Base-by-base conservation (phyloP, 306 rosid genomes). In the Acacia melanoxylon region DNA sequence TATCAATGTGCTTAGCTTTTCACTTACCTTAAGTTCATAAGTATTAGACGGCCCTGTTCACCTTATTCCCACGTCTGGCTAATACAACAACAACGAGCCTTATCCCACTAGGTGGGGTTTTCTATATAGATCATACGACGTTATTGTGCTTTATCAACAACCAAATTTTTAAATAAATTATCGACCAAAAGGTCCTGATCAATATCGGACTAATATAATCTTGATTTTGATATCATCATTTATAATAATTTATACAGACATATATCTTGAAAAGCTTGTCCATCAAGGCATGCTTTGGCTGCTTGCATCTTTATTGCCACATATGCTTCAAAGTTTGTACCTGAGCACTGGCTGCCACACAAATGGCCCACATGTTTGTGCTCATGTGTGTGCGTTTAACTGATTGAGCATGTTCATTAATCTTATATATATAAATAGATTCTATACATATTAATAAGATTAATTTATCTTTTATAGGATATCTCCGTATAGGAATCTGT, bases 301-400 rank as follows among this genome's bases (percentile, higher is more conserved):
- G 81, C 19, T 25, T 54, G 75, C 29, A 80, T 79, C 84, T 75
- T 79, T 79, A 82, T 70, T 76, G 80, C 84, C 78, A 82, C 49
- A 56, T 81, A 75, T 81, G 86, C 84, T 78, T 33, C 66, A 62
- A 66, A 24, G 45, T 77, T 62, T 72, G 76, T 67, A 73, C 81
- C 74, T 33, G 68, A 33, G 84, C 78, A 80, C 40, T 83, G 63
- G 69, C 82, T 65, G 80, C 78, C 82, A 76, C 63, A 80, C 1
- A 80, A 78, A 68, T 81, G 86, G 83, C 79, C 88, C 92, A 84
- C 79, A 87, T 90, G 88, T 90, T 86, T 42, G 10, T 63, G 20
- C 37, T 63, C 65, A 22, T 58, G 31, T 22, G 65, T 56, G 63
- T 22, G 65, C 29, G 27, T 58, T 58, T 58, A 22, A 22, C 29